These are phyloP conservation scores for Fusarium liriodendri DNA, from an alignment of 2,329 filamentous ascomycete genomes.

Conservation along the genomic window DNA sequence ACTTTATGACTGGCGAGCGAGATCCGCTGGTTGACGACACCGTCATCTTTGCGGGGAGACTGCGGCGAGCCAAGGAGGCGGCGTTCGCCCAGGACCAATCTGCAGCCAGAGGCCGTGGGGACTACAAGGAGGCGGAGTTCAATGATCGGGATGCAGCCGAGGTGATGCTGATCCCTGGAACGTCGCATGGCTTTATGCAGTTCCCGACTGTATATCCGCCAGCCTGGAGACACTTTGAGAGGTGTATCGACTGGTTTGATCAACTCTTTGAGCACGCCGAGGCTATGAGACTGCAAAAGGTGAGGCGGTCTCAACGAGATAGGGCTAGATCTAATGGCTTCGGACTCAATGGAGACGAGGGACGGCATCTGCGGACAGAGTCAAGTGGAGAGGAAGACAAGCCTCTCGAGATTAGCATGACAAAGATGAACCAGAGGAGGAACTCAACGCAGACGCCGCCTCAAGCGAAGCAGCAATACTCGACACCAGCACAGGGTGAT, in stretches of 20 bases:
- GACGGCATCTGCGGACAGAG: constrained; percentile 57
- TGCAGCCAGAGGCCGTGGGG: constrained; percentile 15
- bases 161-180: constrained; percentile 86
- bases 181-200: constrained; percentile 93
- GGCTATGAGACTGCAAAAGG: constrained; percentile 47
- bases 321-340: constrained; percentile 16
- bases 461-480: constrained; percentile 10
- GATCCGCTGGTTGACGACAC: constrained; percentile 97
- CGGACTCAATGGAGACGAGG: constrained; percentile 38
- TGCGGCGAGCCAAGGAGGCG: constrained; percentile 81
- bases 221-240: constrained; percentile 87
- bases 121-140: constrained; percentile 46
- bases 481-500: constrained; percentile 19
- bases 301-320: constrained; percentile 21
- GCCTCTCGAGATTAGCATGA: constrained; percentile 84
- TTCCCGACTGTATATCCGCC: constrained; percentile 90
- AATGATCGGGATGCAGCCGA: constrained; percentile 66
- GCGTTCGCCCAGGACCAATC: constrained; percentile 37
- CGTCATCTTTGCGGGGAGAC: constrained; percentile 89
- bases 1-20: constrained; percentile 93
- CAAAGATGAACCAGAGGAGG: constrained; percentile 54
- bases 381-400: constrained; percentile 83
- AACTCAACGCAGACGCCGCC: constrained; percentile 38
- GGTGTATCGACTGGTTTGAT: constrained; percentile 83
- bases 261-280: constrained; percentile 74